Evolutionary conservation across 2,329 filamentous ascomycete genomes (phyloP), one percentile per base, ranked within the genome.

Genomic region (Ophiocordyceps camponoti-rufipedis): DNA sequence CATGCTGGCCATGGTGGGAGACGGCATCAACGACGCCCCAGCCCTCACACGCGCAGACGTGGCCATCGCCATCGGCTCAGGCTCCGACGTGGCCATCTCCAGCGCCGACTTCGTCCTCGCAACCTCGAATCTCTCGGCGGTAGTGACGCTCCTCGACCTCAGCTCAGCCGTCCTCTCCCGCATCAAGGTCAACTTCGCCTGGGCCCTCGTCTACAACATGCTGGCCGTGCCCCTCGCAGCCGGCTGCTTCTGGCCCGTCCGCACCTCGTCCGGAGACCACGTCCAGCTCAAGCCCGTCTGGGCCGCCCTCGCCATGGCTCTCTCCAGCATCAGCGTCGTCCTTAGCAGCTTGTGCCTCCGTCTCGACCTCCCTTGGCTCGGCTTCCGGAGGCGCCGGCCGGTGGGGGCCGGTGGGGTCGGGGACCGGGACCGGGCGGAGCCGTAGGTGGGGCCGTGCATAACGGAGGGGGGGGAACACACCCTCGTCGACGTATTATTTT

Each of bases 261-360:
- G 54, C 45, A 68, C 67, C 42, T 58, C 60, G 4, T 55, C 57
- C 2, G 71, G 69, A 2, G 57, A 58, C 29, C 81, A 82, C 56
- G 62, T 86, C 18, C 66, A 74, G 48, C 63, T 88, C 42, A 80
- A 85, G 58, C 83, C 83, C 0, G 83, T 84, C 1, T 95, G 88
- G 88, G 89, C 88, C 5, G 82, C 80, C 52, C 63, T 94, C 58
- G 88, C 88, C 1, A 96, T 95, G 89, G 89, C 89, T 28, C 62
- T 88, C 60, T 94, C 87, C 62, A 89, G 83, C 60, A 80, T 95
- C 52, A 91, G 84, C 56, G 88, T 96, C 42, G 82, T 95, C 44
- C 64, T 76, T 56, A 94, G 86, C 59, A 89, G 83, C 64, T 62
- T 94, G 55, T 70, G 78, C 44, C 62, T 95, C 64, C 74, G 80